Conservation (phyloP, 495 filamentous ascomycete species). For the Glarea lozoyensis region DNA sequence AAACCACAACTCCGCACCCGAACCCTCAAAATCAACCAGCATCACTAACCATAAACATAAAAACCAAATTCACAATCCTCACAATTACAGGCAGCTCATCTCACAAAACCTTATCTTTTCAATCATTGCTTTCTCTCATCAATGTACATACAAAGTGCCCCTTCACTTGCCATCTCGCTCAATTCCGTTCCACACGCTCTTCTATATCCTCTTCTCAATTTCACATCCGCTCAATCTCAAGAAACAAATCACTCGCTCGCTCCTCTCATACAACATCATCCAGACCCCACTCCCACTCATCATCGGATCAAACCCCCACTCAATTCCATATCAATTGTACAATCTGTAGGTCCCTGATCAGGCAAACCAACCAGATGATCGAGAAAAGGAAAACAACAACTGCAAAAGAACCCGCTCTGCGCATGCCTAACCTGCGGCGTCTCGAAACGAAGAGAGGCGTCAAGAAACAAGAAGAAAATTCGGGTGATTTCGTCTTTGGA, state of each 20-base stretch:
- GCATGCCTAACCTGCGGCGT: slow-evolving; percentile 13
- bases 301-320: no score
- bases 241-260: background rate
- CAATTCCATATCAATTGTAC: no score
- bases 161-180: no score
- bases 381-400: slow-evolving; percentile 1
- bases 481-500: background rate
- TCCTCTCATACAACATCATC: slow-evolving; percentile 1
- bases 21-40: no score
- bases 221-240: background rate
- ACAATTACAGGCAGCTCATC: background rate
- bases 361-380: slow-evolving; percentile 17
- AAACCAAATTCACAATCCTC: no score
- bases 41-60: no score
- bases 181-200: no score
- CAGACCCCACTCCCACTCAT: no score
- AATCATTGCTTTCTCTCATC: background rate
- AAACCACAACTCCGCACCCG: no score
- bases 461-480: background rate
- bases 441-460: background rate
- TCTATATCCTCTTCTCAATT: background rate
- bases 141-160: slow-evolving; percentile 14
- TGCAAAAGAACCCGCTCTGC: background rate
- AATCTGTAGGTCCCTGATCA: no score
- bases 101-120: slow-evolving; percentile 8